Conservation (phyloP, 2,329 filamentous ascomycete genomes). For the Plectosphaerella plurivora region DNA sequence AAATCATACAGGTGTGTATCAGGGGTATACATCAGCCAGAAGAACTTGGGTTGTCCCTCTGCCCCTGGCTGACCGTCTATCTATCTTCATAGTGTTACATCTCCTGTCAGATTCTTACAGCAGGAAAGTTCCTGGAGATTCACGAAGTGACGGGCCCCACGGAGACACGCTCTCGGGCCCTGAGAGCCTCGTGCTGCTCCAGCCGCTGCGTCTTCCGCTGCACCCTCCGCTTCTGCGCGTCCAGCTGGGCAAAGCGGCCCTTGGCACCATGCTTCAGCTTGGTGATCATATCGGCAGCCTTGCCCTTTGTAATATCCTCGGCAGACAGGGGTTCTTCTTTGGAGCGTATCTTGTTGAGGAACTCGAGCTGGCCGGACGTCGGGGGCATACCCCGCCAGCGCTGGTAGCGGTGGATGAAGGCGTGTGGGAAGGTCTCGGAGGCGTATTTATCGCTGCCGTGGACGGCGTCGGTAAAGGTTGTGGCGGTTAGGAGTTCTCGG, state of each 20-base stretch:
- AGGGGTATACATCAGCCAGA: neutral
- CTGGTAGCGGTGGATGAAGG: conserved; percentile 62
- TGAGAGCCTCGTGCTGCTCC: conserved; percentile 33
- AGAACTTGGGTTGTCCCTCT: too few species aligned
- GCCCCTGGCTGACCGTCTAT: too few species aligned
- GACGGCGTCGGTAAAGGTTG: conserved; percentile 70
- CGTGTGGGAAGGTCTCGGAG: conserved; percentile 57
- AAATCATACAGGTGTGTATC: neutral
- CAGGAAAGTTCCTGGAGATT: neutral
- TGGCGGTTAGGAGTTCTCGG: conserved; percentile 59
- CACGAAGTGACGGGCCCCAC: conserved; percentile 45
- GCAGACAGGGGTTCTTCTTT: conserved; percentile 47
- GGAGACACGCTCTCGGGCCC: conserved; percentile 44
- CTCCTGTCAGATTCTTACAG: too few species aligned
- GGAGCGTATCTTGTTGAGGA: conserved; percentile 63
- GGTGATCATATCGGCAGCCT: conserved; percentile 85
- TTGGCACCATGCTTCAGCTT: conserved; percentile 81
- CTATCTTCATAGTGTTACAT: too few species aligned
- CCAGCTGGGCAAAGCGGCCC: conserved; percentile 53
- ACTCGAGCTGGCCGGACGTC: conserved; percentile 59
- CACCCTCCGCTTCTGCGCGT: conserved; percentile 46
- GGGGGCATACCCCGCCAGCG: conserved; percentile 68
- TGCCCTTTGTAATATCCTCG: conserved; percentile 68
- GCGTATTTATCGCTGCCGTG: conserved; percentile 84
- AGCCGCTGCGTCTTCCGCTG: conserved; percentile 29